phyloP scores from a whole-genome alignment of 768 basidiomycete species.

The Lentinus brumalis region DNA sequence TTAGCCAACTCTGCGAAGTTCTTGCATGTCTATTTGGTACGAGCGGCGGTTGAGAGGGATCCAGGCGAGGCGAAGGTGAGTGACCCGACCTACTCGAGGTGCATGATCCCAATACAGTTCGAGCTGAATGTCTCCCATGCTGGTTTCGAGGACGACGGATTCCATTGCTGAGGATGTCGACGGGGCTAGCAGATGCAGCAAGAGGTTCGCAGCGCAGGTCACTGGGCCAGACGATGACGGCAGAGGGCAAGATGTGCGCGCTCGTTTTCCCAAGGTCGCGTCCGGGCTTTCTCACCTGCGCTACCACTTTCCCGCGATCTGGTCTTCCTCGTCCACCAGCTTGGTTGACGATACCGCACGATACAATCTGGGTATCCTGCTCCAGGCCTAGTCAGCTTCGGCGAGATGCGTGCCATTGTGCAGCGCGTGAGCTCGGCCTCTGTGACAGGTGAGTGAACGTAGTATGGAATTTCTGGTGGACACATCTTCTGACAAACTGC shows the following conservation, averaged over 20 bases:
- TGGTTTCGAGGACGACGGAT: conserved; percentile 80
- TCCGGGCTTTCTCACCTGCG: neutral
- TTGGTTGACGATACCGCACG: neutral
- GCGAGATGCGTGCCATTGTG: conserved; percentile 77
- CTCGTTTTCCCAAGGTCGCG: neutral
- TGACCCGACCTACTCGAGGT: conserved; percentile 52
- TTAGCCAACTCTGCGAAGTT: conserved; percentile 93
- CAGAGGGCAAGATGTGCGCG: conserved; percentile 12
- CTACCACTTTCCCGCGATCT: conserved; percentile 1
- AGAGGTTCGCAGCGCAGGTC: neutral
- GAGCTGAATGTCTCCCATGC: conserved; percentile 80
- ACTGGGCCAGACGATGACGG: conserved; percentile 14
- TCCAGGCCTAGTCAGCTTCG: neutral
- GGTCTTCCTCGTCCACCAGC: neutral
- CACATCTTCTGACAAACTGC: neutral
- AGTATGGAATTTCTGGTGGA: neutral
- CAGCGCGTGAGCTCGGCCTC: conserved; percentile 85
- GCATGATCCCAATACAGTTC: conserved; percentile 95
- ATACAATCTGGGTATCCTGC: neutral
- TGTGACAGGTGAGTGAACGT: conserved; percentile 60
- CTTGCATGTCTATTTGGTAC: conserved; percentile 73
- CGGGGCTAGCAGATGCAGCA: conserved; percentile 6
- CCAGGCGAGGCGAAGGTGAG: neutral
- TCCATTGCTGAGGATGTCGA: conserved; percentile 31
- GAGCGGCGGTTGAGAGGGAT: conserved; percentile 15